These are phyloP conservation scores for Solanum pimpinellifolium DNA, from an alignment of 257 asterid species.

Conservation along the genomic window DNA sequence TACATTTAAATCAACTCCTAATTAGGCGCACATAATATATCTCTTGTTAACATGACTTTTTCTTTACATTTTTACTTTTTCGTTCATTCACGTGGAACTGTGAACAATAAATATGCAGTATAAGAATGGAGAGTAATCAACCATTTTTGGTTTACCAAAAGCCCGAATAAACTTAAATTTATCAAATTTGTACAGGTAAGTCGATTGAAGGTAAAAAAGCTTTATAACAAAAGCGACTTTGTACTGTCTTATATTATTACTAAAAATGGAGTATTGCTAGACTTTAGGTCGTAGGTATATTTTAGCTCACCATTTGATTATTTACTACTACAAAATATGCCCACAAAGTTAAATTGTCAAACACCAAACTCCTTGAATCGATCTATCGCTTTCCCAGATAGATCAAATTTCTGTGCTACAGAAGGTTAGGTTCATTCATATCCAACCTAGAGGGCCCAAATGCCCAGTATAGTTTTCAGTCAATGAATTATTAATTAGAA, in stretches of 20 bases:
- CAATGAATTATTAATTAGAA: background rate
- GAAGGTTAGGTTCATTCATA: background rate
- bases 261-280: background rate
- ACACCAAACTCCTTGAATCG: background rate
- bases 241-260: background rate
- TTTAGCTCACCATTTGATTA: background rate
- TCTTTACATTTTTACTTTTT: background rate
- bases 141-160: background rate
- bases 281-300: background rate
- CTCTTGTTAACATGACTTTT: background rate
- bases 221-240: background rate
- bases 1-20: background rate
- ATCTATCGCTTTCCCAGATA: background rate
- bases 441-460: background rate
- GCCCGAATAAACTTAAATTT: background rate
- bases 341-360: background rate
- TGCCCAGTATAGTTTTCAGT: background rate
- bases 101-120: no score
- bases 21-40: no score
- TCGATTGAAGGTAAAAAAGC: background rate
- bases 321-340: background rate
- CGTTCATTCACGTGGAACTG: background rate
- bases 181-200: background rate
- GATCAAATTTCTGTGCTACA: background rate
- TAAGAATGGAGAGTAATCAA: background rate